Evolutionary conservation across 2,329 filamentous ascomycete genomes (phyloP).

Genomic region (Aspergillus unguis): DNA sequence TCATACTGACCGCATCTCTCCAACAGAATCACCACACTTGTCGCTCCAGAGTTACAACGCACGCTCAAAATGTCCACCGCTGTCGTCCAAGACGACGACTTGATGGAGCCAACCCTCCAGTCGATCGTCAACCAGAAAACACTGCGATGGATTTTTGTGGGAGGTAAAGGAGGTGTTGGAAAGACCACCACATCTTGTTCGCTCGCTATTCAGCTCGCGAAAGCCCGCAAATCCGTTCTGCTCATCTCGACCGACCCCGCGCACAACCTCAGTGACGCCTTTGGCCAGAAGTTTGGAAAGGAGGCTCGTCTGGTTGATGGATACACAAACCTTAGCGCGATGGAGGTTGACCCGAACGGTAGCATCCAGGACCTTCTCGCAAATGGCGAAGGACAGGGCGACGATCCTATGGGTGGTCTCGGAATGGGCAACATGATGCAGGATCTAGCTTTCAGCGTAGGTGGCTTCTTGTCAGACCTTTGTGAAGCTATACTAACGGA

Average conservation of each 20-base stretch:
- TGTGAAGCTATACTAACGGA: conserved; percentile 8
- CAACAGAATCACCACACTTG: not conserved
- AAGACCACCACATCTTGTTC: conserved; percentile 99
- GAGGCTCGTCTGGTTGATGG: conserved; percentile 90
- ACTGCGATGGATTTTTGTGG: conserved; percentile 98
- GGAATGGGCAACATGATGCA: conserved; percentile 96
- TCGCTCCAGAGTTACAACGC: not conserved
- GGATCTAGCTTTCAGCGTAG: conserved; percentile 88
- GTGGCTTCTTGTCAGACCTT: conserved; percentile 10
- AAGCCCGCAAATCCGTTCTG: conserved; percentile 89
- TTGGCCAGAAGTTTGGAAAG: conserved; percentile 99
- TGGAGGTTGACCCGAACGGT: conserved; percentile 98
- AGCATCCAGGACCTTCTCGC: conserved; percentile 93
- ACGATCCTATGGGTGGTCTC: conserved; percentile 66
- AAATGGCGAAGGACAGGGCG: conserved; percentile 61
- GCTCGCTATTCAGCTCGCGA: conserved; percentile 94
- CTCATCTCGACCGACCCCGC: conserved; percentile 98
- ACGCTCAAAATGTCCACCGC: conserved; percentile 38
- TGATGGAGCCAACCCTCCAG: conserved; percentile 88
- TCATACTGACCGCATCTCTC: not conserved
- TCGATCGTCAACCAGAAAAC: conserved; percentile 92
- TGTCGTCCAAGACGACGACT: conserved; percentile 57
- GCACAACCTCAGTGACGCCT: conserved; percentile 96
- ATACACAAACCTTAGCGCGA: conserved; percentile 89
- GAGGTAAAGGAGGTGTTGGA: conserved; percentile 95